A percentile compares a stretch with the other conserved stretches of the same genome.
phyloP scores from a whole-genome alignment of 2,329 filamentous ascomycete species.

The Paraphoma sp. region DNA sequence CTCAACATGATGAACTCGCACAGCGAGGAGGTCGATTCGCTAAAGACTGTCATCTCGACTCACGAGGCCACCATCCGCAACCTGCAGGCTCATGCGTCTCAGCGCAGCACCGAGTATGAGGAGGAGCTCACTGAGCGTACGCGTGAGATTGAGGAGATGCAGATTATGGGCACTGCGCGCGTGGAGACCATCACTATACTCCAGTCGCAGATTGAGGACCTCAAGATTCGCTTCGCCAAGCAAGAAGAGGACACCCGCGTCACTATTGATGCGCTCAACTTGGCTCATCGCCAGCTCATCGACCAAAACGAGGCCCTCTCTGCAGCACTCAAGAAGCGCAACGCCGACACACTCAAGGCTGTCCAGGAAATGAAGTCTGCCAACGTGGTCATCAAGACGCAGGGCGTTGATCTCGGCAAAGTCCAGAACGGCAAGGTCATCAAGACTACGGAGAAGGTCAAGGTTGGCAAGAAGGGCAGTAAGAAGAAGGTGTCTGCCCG shows the following conservation, averaged over 20 bases:
- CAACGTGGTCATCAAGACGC: slow-evolving; percentile 38
- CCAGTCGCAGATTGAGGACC: slow-evolving; percentile 35
- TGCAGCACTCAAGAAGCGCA: slow-evolving; percentile 34
- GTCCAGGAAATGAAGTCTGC: slow-evolving; percentile 43
- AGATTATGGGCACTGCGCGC: slow-evolving; percentile 41
- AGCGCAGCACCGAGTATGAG: slow-evolving; percentile 32
- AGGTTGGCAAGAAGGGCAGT: slow-evolving; percentile 39
- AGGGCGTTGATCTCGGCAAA: slow-evolving; percentile 31
- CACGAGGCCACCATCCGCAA: slow-evolving; percentile 48
- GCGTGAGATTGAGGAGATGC: slow-evolving; percentile 43
- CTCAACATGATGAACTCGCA: slow-evolving; percentile 36
- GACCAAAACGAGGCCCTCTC: slow-evolving; percentile 40
- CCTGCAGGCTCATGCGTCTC: slow-evolving; percentile 34
- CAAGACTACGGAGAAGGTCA: slow-evolving; percentile 41
- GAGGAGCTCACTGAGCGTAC: slow-evolving; percentile 32
- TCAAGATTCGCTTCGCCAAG: slow-evolving; percentile 40
- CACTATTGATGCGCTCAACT: slow-evolving; percentile 40
- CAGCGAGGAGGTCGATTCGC: slow-evolving; percentile 38
- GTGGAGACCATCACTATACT: slow-evolving; percentile 41
- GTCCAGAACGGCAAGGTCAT: slow-evolving; percentile 37
- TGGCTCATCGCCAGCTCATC: slow-evolving; percentile 34
- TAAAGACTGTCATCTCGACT: slow-evolving; percentile 46
- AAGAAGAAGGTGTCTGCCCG: slow-evolving; percentile 33
- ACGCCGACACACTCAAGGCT: slow-evolving; percentile 34
- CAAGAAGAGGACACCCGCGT: slow-evolving; percentile 35